Conservation (phyloP, 768 basidiomycete genomes). For the Mycena latifolia region DNA sequence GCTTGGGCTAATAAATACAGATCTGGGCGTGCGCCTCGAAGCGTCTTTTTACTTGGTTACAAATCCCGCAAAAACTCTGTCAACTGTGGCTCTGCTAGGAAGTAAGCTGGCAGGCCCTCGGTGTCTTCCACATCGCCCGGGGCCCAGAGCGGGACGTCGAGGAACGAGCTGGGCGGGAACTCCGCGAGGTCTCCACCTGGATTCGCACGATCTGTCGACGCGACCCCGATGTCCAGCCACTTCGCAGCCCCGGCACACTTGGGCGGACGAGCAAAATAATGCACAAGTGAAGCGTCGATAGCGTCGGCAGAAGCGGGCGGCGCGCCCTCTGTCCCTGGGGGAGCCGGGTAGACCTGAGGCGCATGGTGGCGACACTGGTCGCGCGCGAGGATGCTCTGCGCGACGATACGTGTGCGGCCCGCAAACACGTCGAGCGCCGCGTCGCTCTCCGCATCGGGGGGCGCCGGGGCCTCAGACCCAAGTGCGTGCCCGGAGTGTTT, state of each 20-base stretch:
- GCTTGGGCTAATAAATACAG: too few species aligned
- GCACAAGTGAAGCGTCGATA: neutral
- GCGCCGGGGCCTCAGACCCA: neutral
- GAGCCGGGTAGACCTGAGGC: neutral
- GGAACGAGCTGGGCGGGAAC: too few species aligned
- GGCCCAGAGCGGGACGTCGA: too few species aligned
- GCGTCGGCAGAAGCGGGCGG: neutral
- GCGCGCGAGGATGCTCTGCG: conserved; percentile 8
- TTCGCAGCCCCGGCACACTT: neutral
- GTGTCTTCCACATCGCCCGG: too few species aligned
- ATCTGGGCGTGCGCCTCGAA: too few species aligned
- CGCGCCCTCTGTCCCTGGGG: neutral
- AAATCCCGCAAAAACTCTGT: neutral
- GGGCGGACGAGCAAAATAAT: conserved; percentile 6
- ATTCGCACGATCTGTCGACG: neutral
- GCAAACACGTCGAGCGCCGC: conserved; percentile 18
- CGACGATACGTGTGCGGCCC: conserved; percentile 17
- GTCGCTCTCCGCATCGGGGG: conserved; percentile 3
- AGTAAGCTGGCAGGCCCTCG: neutral
- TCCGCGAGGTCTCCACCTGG: too few species aligned
- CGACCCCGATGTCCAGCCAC: neutral
- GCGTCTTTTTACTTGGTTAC: too few species aligned
- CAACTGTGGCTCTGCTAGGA: neutral
- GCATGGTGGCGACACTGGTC: neutral
- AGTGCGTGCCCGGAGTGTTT: neutral